Base-by-base conservation (phyloP, 805 yeast species). In the Ogataea wickerhamii region DNA sequence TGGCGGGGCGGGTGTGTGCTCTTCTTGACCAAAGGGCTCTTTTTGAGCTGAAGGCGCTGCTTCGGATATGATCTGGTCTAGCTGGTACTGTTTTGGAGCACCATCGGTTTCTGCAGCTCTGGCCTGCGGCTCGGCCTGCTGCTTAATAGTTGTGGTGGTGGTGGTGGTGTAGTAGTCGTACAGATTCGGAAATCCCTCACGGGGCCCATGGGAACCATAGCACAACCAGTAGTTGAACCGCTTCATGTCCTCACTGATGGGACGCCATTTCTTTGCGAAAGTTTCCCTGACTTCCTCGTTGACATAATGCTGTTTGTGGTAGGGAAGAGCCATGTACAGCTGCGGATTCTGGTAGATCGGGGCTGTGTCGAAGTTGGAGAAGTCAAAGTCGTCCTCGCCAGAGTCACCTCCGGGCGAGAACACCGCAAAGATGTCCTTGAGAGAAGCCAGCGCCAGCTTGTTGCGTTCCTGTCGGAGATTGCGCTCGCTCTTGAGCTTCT, bases 121-220 rank as follows among this genome's bases (percentile, higher is more conserved):
- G 19, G 19, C 6, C 14, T 6, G 38, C 44, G 14, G 14, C 17
- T 32, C 27, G 8, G n/a, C 29, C 12, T 10, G 16, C 22, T 16
- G 14, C 7, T 8, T 21, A 6, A 21, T 19, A 11, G 8, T 18
- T 7, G 12, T 18, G 8, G 7, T 14, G n/a, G 16, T 8, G n/a
- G 16, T 8, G 10, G 32, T 26, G 12, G 43, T 31, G 30, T 43
- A 45, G n/a, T 67, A 56, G 40, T 63, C 66, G 65, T 76, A 67
- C 45, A 67, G 67, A 34, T 62, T 60, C 13, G 60, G 60, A 38
- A 81, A 71, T 16, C 74, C 73, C 33, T 74, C 78, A 44, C 94
- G 67, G 1, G 78, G 80, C 0, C 88, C 93, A 71, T 83, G 76
- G 33, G 80, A 67, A 2, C 89, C 89, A 58, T 78, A 84, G 0